These are phyloP conservation scores for Metarhizium humberi DNA, from an alignment of 2,329 filamentous ascomycete genomes.

Conservation along the genomic window DNA sequence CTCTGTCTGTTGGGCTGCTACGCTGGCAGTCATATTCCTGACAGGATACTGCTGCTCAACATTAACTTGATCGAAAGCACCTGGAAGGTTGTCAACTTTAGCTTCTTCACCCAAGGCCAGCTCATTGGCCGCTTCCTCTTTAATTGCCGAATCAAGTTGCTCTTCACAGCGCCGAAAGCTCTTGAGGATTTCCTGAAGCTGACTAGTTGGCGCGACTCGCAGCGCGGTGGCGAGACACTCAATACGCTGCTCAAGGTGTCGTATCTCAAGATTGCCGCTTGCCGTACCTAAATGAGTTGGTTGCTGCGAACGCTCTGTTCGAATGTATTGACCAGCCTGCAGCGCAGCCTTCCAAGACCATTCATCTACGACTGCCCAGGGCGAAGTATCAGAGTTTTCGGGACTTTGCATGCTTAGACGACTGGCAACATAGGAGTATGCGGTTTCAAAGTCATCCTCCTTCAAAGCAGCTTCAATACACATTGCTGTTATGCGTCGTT, in stretches of 20 bases:
- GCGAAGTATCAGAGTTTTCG: conserved; percentile 2
- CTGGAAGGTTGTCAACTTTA: conserved; percentile 48
- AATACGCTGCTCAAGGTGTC: conserved; percentile 71
- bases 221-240: conserved; percentile 71
- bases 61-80: conserved; percentile 34
- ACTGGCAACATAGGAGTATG: conserved; percentile 74
- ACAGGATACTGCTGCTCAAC: conserved; percentile 13
- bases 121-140: conserved; percentile 58
- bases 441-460: conserved; percentile 77
- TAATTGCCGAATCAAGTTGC: conserved; percentile 58
- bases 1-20: conserved; percentile 29
- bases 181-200: conserved; percentile 65
- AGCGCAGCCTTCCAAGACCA: conserved; percentile 74
- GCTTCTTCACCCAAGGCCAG: conserved; percentile 60
- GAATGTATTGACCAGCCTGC: conserved; percentile 65
- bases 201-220: conserved; percentile 58
- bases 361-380: conserved; percentile 36
- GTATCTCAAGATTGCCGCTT: conserved; percentile 51
- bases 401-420: conserved; percentile 38
- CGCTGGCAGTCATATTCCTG: conserved; percentile 25
- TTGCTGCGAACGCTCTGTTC: conserved; percentile 40
- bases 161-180: conserved; percentile 71
- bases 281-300: conserved; percentile 53
- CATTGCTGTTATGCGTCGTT: conserved; percentile 67
- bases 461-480: conserved; percentile 67